phyloP scores from a whole-genome alignment of 1,139 yeast species.

The Chernovozyma aurita region DNA sequence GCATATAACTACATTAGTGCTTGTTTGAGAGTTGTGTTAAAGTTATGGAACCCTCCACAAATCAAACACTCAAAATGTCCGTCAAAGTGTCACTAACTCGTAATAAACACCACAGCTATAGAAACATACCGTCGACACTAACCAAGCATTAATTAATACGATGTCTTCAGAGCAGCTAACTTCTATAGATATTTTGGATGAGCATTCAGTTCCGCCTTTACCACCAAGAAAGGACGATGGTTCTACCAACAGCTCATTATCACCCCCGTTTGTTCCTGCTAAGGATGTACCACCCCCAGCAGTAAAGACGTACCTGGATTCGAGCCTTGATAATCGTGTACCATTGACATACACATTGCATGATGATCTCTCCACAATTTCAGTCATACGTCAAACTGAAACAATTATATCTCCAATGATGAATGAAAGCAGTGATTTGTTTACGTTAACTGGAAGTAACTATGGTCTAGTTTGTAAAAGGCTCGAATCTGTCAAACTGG shows the following conservation, averaged over 20 bases:
- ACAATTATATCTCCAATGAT: constrained; percentile 26
- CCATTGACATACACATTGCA: constrained; percentile 11
- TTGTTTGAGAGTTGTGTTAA: too few relatives aligned
- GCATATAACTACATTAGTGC: too few relatives aligned
- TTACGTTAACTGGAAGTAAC: constrained; percentile 10
- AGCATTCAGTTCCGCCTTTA: constrained; percentile 3
- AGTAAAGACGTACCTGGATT: neutral
- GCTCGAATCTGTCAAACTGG: neutral
- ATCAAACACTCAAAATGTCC: too few relatives aligned
- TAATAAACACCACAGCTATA: too few relatives aligned
- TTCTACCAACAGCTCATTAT: neutral
- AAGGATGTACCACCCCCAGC: neutral
- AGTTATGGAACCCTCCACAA: too few relatives aligned
- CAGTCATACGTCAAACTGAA: constrained; percentile 32
- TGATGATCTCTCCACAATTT: constrained; percentile 25
- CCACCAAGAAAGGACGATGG: constrained; percentile 3
- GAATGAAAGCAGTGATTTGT: constrained; percentile 35
- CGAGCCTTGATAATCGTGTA: neutral
- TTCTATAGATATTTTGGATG: neutral
- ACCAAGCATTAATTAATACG: too few relatives aligned
- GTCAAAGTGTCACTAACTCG: too few relatives aligned
- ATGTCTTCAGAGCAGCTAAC: neutral
- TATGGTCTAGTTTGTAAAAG: neutral
- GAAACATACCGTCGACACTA: too few relatives aligned
- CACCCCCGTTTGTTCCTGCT: constrained; percentile 2